Base-by-base conservation (phyloP, 2,329 filamentous ascomycete genomes). In the Beauveria sp. region DNA sequence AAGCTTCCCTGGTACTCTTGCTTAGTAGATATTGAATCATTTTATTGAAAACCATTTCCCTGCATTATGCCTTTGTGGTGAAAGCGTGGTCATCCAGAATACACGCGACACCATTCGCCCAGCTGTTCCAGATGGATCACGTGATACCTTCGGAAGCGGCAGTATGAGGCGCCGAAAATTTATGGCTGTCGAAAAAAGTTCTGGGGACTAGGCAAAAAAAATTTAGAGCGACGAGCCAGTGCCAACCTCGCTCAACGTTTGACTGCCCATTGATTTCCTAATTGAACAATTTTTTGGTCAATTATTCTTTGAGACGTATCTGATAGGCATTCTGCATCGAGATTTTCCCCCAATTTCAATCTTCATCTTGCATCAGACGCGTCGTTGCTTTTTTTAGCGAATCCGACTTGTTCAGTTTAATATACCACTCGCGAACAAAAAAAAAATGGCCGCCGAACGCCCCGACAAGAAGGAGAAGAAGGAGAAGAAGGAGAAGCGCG, bases 401-500 rank as follows among this genome's bases (percentile, higher is more conserved):
- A 65, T 38, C 5, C 34, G 34, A 16, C 34, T 38, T 38, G 1
- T 38, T 38, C 34, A 38, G 34, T 38, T 38, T 38, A 38, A 38
- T 38, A 12, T 12, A 38, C 34, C 12, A 38, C 34, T 38, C 34
- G 12, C 34, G 34, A 38, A 38, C 12, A 16, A 2, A 38, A 38
- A 16, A 34, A 67, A 69, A 71, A 80, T 80, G 78, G 78, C 77
- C 70, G 72, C 77, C 70, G 77, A 79, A 70, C 75, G 77, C 70
- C 75, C 76, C 66, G 77, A 79, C 59, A 79, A 79, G 73, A 80
- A 79, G 75, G 79, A 80, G 63, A 83, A 82, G 77, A 83, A 84
- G 75, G 81, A 84, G 59, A 83, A 84, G 79, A 83, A 84, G 62
- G 83, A 84, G 79, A 83, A 82, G 79, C 77, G 79, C 70, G 80